Conservation (phyloP, 148 eudicot genomes). For the Polygonum maritimum region DNA sequence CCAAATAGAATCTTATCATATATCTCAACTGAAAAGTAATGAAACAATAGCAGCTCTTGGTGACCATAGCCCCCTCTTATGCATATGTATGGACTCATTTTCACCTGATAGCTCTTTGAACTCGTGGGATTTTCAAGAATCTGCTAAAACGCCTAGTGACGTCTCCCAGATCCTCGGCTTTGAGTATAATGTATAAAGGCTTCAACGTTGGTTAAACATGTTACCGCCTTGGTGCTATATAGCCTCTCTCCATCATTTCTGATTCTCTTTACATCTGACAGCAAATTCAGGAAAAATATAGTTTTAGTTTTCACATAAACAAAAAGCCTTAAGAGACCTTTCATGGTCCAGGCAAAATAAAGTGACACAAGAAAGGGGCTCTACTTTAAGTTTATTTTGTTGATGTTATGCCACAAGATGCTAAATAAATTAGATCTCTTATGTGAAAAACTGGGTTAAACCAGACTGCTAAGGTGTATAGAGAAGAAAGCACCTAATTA, state of each 20-base stretch:
- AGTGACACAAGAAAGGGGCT: not conserved
- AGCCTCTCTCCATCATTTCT: slow-evolving; percentile 36
- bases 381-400: not conserved
- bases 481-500: not conserved
- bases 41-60: not conserved
- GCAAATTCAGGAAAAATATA: not conserved
- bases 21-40: not conserved
- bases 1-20: not conserved
- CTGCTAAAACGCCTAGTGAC: slow-evolving; percentile 60
- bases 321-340: not conserved
- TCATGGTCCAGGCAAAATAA: not conserved
- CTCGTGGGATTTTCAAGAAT: slow-evolving; percentile 55
- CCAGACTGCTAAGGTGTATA: not conserved
- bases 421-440: not conserved
- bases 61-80: not conserved
- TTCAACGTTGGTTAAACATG: slow-evolving; percentile 67
- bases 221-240: slow-evolving; percentile 46
- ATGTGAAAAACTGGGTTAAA: not conserved
- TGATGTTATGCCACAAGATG: not conserved
- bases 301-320: not conserved
- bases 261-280: slow-evolving; percentile 45
- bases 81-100: not conserved
- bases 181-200: slow-evolving; percentile 55
- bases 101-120: slow-evolving; percentile 67
- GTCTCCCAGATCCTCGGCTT: slow-evolving; percentile 59